These are phyloP conservation scores for Trichophyton simii DNA, from an alignment of 2,329 filamentous ascomycete genomes.

Conservation along the genomic window DNA sequence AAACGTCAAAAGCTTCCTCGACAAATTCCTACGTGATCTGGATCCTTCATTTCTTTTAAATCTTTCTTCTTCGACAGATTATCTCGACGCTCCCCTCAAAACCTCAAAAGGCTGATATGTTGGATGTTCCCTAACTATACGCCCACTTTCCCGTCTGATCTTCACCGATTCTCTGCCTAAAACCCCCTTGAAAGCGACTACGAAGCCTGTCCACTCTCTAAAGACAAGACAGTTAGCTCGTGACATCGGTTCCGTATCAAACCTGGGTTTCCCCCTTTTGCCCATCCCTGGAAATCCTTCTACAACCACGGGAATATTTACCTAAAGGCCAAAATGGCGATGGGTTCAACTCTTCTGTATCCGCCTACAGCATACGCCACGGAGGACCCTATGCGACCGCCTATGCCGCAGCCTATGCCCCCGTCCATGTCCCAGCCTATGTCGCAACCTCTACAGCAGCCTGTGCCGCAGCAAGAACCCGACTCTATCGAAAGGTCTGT, in stretches of 20 bases:
- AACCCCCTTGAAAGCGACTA: neutral
- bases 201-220: neutral
- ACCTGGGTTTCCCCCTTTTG: neutral
- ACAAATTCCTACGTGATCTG: too few relatives aligned
- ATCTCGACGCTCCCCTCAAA: too few relatives aligned
- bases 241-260: neutral
- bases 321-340: neutral
- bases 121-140: neutral
- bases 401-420: neutral
- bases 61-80: too few relatives aligned
- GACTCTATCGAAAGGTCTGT: constrained; percentile 14
- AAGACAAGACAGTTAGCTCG: neutral
- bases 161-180: too few relatives aligned
- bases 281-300: neutral
- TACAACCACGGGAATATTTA: neutral
- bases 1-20: neutral
- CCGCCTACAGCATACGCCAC: neutral
- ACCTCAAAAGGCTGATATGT: neutral
- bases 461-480: constrained; percentile 28
- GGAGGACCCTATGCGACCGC: neutral
- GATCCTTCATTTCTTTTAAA: too few relatives aligned
- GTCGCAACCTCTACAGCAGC: neutral
- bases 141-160: too few relatives aligned
- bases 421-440: neutral
- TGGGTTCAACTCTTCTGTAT: neutral